A percentile compares a stretch with the other conserved stretches of the same genome.
These are phyloP conservation scores for Solanum verrucosum DNA, from an alignment of 257 asterid species.

Conservation along the genomic window DNA sequence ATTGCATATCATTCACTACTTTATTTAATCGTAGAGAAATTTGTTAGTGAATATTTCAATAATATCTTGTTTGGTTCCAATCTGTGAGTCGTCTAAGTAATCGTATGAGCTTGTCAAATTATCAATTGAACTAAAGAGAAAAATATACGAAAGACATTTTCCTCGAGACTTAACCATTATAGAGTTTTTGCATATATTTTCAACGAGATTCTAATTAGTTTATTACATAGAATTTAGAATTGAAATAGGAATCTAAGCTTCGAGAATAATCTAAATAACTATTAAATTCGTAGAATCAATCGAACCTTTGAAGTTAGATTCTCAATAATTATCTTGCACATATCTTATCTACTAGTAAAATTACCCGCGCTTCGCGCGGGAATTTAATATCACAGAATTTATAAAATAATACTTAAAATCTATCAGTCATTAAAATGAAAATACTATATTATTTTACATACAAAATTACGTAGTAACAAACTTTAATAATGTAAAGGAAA, in stretches of 20 bases:
- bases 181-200: not conserved
- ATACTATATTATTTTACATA: too few relatives aligned
- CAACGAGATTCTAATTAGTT: not conserved
- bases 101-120: not conserved
- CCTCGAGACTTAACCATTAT: not conserved
- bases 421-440: too few relatives aligned
- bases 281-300: not conserved
- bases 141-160: not conserved
- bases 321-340: not conserved
- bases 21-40: not conserved
- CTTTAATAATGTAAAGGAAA: too few relatives aligned
- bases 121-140: not conserved
- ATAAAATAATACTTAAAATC: too few relatives aligned
- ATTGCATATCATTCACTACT: not conserved
- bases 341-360: not conserved
- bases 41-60: not conserved
- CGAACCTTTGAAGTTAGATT: not conserved
- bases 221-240: not conserved
- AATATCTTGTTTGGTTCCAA: not conserved
- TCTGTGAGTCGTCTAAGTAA: not conserved
- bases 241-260: not conserved
- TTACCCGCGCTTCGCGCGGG: too few relatives aligned
- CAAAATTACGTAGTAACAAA: too few relatives aligned
- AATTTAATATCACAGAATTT: too few relatives aligned
- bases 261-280: not conserved